phyloP scores from a whole-genome alignment of 495 filamentous ascomycete genomes.

The Aspergillus steynii region DNA sequence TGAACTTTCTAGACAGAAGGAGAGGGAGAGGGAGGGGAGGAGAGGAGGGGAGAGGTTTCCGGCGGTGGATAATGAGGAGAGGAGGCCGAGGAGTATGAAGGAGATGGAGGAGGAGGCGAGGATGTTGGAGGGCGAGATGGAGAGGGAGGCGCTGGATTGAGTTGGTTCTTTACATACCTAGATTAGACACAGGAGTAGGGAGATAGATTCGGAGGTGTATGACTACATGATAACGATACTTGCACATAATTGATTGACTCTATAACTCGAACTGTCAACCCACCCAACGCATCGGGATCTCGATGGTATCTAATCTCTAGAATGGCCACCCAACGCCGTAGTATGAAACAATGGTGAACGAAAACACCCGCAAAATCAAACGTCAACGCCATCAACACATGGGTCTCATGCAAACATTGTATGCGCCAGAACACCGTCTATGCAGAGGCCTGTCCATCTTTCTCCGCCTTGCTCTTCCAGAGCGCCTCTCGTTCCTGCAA shows the following conservation, averaged over 20 bases:
- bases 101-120: constrained; percentile 82
- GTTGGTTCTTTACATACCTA: background rate
- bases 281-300: background rate
- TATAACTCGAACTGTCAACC: background rate
- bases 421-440: background rate
- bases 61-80: constrained; percentile 64
- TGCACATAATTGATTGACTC: background rate
- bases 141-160: constrained; percentile 25
- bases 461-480: constrained; percentile 53
- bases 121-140: constrained; percentile 61
- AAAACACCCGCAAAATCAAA: background rate
- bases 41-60: constrained; percentile 45
- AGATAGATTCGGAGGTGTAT: constrained; percentile 7
- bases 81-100: constrained; percentile 65
- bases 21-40: constrained; percentile 15
- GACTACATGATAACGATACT: background rate
- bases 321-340: background rate
- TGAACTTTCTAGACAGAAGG: constrained; percentile 25
- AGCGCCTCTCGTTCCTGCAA: constrained; percentile 73
- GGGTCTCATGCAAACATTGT: background rate
- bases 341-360: background rate
- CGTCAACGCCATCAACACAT: constrained; percentile 10
- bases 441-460: constrained; percentile 1
- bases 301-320: background rate
- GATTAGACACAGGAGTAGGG: background rate